Evolutionary conservation across 2,329 filamentous ascomycete genomes (phyloP).

Genomic region (Cercospora sesami): DNA sequence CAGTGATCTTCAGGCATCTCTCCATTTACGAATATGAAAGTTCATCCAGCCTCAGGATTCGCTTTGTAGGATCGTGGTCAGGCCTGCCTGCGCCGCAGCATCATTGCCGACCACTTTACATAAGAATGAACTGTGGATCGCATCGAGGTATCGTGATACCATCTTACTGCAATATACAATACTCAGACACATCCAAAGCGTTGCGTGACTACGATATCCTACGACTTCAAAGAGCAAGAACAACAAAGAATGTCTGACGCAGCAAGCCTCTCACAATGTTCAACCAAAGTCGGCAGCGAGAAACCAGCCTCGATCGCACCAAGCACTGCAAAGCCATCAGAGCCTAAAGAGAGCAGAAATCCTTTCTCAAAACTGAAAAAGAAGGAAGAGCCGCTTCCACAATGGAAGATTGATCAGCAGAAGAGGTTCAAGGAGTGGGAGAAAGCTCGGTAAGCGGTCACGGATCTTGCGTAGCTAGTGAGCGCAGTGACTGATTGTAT

Average conservation of each 20-base stretch:
- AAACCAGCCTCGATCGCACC: background rate
- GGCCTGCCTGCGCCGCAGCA: background rate
- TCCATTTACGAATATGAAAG: background rate
- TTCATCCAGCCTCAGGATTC: background rate
- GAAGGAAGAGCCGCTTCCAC: background rate
- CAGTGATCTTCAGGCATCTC: background rate
- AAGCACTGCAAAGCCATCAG: background rate
- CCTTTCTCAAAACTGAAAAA: background rate
- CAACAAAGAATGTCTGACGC: background rate
- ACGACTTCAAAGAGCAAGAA: background rate
- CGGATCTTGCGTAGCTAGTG: background rate
- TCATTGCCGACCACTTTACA: background rate
- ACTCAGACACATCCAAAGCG: background rate
- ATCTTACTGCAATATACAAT: background rate
- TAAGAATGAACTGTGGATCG: background rate
- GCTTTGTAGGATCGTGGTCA: background rate
- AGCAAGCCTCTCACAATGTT: slow-evolving; percentile 5
- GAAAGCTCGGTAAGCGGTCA: slow-evolving; percentile 1
- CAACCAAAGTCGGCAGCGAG: background rate
- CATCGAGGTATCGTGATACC: background rate
- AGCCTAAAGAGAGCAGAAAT: background rate
- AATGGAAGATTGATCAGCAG: slow-evolving; percentile 8
- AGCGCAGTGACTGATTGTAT: background rate
- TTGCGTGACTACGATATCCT: background rate
- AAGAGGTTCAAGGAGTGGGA: slow-evolving; percentile 12